Percentiles rank a stretch among this genome's conserved stretches.
Evolutionary conservation across 495 filamentous ascomycete species (phyloP).

Genomic region (Letharia lupina): DNA sequence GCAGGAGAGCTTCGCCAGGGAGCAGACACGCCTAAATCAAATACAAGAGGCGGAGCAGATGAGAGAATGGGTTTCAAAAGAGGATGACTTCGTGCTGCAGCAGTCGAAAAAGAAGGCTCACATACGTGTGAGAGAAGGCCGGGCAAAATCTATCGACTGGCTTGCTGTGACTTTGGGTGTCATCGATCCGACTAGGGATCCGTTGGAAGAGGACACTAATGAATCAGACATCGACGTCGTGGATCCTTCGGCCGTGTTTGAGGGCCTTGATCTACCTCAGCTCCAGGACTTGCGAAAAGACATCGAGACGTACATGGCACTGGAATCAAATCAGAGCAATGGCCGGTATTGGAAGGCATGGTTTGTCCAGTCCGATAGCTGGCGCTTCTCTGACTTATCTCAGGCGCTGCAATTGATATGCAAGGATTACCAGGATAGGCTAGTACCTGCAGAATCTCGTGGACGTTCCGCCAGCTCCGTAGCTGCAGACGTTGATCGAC

Average conservation of each 20-base stretch:
- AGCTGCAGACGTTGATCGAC: constrained; percentile 75
- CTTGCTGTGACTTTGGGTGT: constrained; percentile 84
- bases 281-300: constrained; percentile 74
- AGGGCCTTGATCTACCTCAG: constrained; percentile 61
- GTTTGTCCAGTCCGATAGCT: constrained; percentile 7
- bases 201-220: constrained; percentile 73
- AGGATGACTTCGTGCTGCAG: constrained; percentile 92
- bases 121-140: constrained; percentile 87
- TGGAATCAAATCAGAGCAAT: constrained; percentile 73
- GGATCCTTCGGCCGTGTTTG: constrained; percentile 74
- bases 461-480: constrained; percentile 74
- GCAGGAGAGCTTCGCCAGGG: constrained; percentile 29
- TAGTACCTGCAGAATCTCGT: constrained; percentile 51
- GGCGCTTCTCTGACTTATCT: constrained; percentile 25
- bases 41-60: constrained; percentile 69
- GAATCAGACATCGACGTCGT: constrained; percentile 72
- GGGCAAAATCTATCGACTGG: constrained; percentile 92
- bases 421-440: constrained; percentile 61
- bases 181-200: constrained; percentile 70
- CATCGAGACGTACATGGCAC: constrained; percentile 71
- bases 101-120: constrained; percentile 98
- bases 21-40: constrained; percentile 49
- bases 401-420: constrained; percentile 79
- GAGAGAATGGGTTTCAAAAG: constrained; percentile 79
- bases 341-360: constrained; percentile 76